A percentile compares a stretch with the other conserved stretches of the same genome.
These are phyloP conservation scores for Chlorella sp. DNA, from an alignment of 139 green algal species.

Conservation along the genomic window DNA sequence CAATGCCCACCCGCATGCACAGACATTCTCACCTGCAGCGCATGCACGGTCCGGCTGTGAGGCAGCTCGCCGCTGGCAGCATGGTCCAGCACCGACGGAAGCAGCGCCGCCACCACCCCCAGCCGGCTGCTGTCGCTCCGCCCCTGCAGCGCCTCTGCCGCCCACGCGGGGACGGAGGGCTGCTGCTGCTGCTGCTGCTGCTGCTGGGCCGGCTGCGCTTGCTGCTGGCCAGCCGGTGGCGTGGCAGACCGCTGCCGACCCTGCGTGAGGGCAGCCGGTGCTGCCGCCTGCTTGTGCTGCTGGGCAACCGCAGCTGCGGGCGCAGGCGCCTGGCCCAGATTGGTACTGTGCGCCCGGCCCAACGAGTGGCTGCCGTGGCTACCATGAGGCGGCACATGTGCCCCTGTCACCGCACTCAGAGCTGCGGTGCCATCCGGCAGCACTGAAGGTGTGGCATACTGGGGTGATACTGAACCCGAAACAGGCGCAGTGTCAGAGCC, in stretches of 20 bases:
- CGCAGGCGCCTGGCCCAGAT: neutral
- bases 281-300: neutral
- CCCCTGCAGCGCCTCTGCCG: neutral
- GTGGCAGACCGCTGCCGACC: neutral
- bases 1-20: neutral
- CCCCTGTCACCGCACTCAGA: neutral
- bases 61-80: neutral
- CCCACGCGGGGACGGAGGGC: neutral
- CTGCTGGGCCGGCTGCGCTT: neutral
- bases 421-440: neutral
- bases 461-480: neutral
- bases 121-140: neutral
- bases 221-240: neutral
- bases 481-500: neutral
- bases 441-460: neutral
- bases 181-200: neutral
- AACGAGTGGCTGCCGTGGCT: neutral
- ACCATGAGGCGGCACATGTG: too few species aligned
- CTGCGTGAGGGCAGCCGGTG: neutral
- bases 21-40: neutral
- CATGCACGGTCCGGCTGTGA: neutral
- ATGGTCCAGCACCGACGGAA: neutral
- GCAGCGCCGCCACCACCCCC: conserved; percentile 13
- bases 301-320: neutral
- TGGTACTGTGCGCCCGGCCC: neutral